Base-by-base conservation (phyloP, 2,329 filamentous ascomycete genomes). In the Phialophora verrucosa region DNA sequence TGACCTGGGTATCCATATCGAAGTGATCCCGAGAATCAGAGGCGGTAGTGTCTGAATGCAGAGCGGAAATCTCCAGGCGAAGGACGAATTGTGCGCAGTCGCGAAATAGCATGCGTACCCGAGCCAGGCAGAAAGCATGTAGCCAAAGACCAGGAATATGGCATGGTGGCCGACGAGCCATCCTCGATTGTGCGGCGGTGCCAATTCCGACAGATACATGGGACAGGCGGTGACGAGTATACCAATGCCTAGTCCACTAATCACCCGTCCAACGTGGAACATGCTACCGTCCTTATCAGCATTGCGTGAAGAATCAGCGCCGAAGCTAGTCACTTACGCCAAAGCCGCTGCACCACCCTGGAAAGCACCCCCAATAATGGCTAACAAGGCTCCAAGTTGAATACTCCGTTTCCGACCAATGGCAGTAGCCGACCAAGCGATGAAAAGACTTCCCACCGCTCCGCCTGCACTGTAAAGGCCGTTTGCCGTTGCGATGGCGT, bases 401-500 rank as follows among this genome's bases (percentile, higher is more conserved):
- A 81, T 78, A 47, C 74, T 78, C 25, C 73, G 72, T 62, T 79
- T 79, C 1, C 80, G 74, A 11, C 78, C 75, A 54, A 76, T 74
- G 32, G 72, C 71, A 58, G 80, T 78, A 2, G 76, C 76, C 5
- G 71, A 73, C 70, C 69, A 70, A 25, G 58, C 58, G 32, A 72
- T 59, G 47, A 64, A 70, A 14, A 72, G 62, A 49, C 55, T 58
- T 47, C 77, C 80, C n/a, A 78, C 67, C 32, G 75, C 75, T 27
- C 75, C 78, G 12, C 81, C 80, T 3, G 80, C 81, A 31, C 78
- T 79, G 69, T 79, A 81, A 7, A 82, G 73, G 29, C 81, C 81
- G 71, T 82, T 82, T 47, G 81, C 74, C 8, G 79, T 80, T 10
- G 78, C 80, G 53, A 82, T 80, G 20, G 81, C 74, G 65, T 79